Evolutionary conservation across 139 green algal species (phyloP).

Genomic region (Chlamydomonas applanata): DNA sequence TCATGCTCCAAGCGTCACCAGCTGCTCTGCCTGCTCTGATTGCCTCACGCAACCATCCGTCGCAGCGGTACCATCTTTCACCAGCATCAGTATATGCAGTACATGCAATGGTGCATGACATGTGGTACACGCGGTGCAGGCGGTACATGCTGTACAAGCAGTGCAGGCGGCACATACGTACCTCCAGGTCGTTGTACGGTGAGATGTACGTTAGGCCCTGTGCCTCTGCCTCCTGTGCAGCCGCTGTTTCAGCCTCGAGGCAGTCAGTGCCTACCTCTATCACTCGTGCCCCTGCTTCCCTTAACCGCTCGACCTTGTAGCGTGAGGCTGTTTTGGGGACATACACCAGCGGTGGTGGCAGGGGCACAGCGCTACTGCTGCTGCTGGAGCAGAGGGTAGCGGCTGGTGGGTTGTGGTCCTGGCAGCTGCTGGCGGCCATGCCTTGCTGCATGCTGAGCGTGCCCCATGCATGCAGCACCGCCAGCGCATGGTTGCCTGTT

Average conservation of each 20-base stretch:
- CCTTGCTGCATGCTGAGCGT: not conserved
- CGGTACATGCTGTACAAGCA: no score
- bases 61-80: no score
- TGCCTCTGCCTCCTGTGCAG: slow-evolving; percentile 27
- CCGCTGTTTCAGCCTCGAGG: slow-evolving; percentile 47
- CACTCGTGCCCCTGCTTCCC: slow-evolving; percentile 20
- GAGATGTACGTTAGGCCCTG: slow-evolving; percentile 39
- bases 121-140: no score
- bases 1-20: no score
- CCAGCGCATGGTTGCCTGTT: slow-evolving; percentile 69
- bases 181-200: slow-evolving; percentile 62
- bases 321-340: slow-evolving; percentile 38
- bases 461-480: slow-evolving; percentile 49
- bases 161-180: not conserved
- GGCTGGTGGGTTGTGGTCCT: no score
- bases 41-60: no score
- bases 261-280: slow-evolving; percentile 37
- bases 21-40: no score
- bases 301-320: slow-evolving; percentile 29
- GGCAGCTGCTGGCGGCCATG: not conserved
- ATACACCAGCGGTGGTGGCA: slow-evolving; percentile 34
- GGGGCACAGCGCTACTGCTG: not conserved
- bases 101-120: no score
- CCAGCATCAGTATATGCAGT: no score
- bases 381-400: no score